Evolutionary conservation across 2,329 filamentous ascomycete species (phyloP), one percentile per base, ranked within the genome.

Genomic region (Myriangium duriaei): DNA sequence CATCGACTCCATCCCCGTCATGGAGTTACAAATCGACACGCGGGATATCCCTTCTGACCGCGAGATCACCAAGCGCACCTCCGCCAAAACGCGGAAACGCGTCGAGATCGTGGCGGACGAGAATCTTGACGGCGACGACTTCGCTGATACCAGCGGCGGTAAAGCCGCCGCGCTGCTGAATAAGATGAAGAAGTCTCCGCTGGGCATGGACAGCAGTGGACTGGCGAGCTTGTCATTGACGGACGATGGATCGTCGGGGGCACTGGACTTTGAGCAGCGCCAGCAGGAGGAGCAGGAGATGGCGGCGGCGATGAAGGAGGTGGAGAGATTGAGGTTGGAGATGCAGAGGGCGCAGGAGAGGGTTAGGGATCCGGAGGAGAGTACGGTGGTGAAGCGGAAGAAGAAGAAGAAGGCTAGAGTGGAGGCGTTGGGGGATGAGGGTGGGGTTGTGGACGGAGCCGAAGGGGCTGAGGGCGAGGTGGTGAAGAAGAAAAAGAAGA

Each of bases 1-100:
- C 54, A 79, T 98, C 30, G 91, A 98, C 58, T 75, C 84, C 2
- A 98, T 98, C 50, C 91, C 91, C 2, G 88, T 98, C 51, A 91
- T 98, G 76, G 78, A 93, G 54, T 69, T 98, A 32, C 79, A 92
- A 44, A 70, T 95, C 5, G 77, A 79, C 26, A 49, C 46, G 16
- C 37, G 47, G 12, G 46, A 47, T 10, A 33, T 28, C 4, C 39
- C 36, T 10, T 30, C 41, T 10, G 43, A 45, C 9, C 29, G 34
- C 18, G 32, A 42, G 6, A 10, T 11, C 28, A 33, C 18, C 26
- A 39, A 14, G 17, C 37, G 33, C 14, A 34, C 29, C n/a, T 28
- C 37, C 2, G 43, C 44, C 9, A 15, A 19, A 6, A 17, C 16
- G 18, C 54, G 55, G 12, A 55, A 56, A 33, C 57, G 61, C 2